phyloP scores from a whole-genome alignment of 1,139 yeast genomes.

The Saccharomyces hybrid region DNA sequence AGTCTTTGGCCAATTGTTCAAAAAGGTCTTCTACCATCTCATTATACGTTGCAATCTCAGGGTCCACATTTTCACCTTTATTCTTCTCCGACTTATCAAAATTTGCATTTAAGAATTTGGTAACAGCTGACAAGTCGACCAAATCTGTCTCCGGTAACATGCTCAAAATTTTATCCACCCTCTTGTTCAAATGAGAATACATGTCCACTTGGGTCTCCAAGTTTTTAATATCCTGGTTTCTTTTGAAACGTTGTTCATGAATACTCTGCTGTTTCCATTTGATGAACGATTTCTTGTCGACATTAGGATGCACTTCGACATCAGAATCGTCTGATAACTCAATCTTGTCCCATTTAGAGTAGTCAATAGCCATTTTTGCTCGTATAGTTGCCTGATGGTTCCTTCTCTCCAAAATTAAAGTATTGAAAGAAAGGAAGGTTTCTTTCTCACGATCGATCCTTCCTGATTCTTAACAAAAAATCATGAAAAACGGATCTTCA shows the following conservation, averaged over 20 bases:
- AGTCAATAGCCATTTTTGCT: constrained; percentile 64
- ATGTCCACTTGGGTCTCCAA: constrained; percentile 66
- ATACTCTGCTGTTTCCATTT: constrained; percentile 97
- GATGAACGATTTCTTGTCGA: constrained; percentile 86
- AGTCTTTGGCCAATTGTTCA: constrained; percentile 58
- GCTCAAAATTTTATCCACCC: constrained; percentile 58
- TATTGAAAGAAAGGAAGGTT: background rate
- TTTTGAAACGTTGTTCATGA: constrained; percentile 81
- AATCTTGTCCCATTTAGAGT: constrained; percentile 95
- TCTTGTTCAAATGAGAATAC: constrained; percentile 65
- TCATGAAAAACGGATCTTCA: background rate
- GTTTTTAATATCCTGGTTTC: constrained; percentile 69
- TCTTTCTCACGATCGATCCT: background rate
- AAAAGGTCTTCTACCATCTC: constrained; percentile 91
- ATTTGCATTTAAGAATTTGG: constrained; percentile 39
- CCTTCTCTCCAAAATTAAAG: background rate
- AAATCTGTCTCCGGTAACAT: constrained; percentile 36
- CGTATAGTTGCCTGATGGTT: background rate
- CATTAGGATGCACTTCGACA: constrained; percentile 96
- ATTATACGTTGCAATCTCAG: constrained; percentile 70
- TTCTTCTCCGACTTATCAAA: constrained; percentile 56
- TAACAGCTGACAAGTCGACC: constrained; percentile 36
- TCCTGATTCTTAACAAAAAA: background rate
- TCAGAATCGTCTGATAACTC: constrained; percentile 96
- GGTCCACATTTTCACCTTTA: constrained; percentile 45